A percentile compares a stretch with the other conserved stretches of the same genome.
These are phyloP conservation scores for Fraxinus xanthoxyloides DNA, from an alignment of 305 asterid genomes.

Conservation along the genomic window DNA sequence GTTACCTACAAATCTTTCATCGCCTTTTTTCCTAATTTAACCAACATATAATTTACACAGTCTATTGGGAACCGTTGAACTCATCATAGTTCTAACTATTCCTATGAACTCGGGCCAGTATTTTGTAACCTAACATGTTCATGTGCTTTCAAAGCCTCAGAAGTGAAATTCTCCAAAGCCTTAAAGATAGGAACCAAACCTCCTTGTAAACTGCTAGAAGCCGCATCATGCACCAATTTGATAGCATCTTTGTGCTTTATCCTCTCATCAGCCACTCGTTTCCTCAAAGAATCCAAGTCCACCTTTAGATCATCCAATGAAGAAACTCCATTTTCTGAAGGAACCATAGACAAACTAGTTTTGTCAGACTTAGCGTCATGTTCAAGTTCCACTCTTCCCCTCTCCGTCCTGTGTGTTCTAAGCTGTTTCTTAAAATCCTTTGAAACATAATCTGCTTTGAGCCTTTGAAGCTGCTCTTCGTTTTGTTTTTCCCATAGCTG, in stretches of 20 bases:
- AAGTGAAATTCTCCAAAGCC: slow-evolving; percentile 82
- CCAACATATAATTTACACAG: background rate
- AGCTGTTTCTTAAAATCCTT: slow-evolving; percentile 62
- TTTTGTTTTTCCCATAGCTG: slow-evolving; percentile 85
- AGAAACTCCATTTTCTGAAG: slow-evolving; percentile 59
- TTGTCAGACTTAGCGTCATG: slow-evolving; percentile 40
- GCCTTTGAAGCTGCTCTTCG: slow-evolving; percentile 83
- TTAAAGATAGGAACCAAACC: slow-evolving; percentile 88
- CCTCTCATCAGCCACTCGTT: slow-evolving; percentile 66
- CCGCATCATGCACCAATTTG: slow-evolving; percentile 80
- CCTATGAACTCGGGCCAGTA: slow-evolving; percentile 17
- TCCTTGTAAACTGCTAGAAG: slow-evolving; percentile 83
- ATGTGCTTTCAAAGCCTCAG: slow-evolving; percentile 70
- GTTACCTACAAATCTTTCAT: background rate
- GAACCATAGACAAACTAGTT: slow-evolving; percentile 47
- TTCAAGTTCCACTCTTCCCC: slow-evolving; percentile 33
- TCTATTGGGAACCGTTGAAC: background rate
- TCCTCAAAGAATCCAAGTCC: slow-evolving; percentile 74
- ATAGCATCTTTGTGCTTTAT: slow-evolving; percentile 75
- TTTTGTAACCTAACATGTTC: slow-evolving; percentile 65
- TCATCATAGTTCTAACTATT: background rate
- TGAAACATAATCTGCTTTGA: slow-evolving; percentile 62
- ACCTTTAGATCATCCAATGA: slow-evolving; percentile 66
- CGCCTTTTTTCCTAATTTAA: background rate
- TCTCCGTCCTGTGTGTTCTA: slow-evolving; percentile 33